phyloP scores from a whole-genome alignment of 208 protist genomes.

The Porcisia hertigi region DNA sequence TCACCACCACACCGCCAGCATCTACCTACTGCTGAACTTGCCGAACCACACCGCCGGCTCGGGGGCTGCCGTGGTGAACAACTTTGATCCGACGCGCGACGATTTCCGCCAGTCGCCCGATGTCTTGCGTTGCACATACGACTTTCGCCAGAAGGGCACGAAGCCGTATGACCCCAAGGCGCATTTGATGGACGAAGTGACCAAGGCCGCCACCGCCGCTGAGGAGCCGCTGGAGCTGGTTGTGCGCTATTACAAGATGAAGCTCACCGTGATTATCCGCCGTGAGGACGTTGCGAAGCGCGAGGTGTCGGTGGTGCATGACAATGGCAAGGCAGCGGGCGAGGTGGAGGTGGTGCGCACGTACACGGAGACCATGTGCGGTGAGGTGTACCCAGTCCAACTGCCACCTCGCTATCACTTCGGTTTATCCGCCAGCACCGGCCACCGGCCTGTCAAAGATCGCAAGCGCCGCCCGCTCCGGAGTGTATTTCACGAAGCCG shows the following conservation, averaged over 20 bases:
- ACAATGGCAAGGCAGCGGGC: constrained; percentile 9
- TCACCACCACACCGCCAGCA: constrained; percentile 55
- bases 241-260: constrained; percentile 73
- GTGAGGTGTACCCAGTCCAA: constrained; percentile 66
- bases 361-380: constrained; percentile 73
- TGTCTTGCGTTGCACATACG: constrained; percentile 62
- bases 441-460: constrained; percentile 37
- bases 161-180: constrained; percentile 33
- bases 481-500: constrained; percentile 29
- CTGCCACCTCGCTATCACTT: constrained; percentile 75
- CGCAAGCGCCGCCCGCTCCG: constrained; percentile 16
- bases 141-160: constrained; percentile 66
- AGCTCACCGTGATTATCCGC: constrained; percentile 53
- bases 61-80: constrained; percentile 48
- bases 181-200: constrained; percentile 21
- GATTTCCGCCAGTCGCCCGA: constrained; percentile 52
- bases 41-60: constrained; percentile 43
- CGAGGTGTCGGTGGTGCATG: constrained; percentile 18
- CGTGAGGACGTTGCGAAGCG: constrained; percentile 48
- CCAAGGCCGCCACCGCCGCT: constrained; percentile 34
- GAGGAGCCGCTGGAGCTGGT: constrained; percentile 78
- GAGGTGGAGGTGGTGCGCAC: constrained; percentile 53
- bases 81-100: constrained; percentile 46
- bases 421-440: constrained; percentile 76
- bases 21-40: constrained; percentile 71